These are phyloP conservation scores for Colletotrichum eleusines DNA, from an alignment of 2,329 filamentous ascomycete genomes.

Conservation along the genomic window DNA sequence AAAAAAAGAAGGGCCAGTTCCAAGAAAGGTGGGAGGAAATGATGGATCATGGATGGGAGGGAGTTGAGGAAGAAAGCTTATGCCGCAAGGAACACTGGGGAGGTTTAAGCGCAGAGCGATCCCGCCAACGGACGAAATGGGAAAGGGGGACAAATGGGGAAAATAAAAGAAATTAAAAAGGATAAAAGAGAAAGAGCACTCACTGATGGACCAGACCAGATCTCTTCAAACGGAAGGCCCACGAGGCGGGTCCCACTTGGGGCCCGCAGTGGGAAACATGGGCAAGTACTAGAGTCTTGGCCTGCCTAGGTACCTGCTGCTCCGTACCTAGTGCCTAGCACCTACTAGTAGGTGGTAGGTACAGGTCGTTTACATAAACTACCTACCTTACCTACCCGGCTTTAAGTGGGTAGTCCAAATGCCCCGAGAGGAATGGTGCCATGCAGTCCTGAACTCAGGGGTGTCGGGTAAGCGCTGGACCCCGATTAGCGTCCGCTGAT, in stretches of 20 bases:
- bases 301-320: neutral
- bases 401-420: too few species aligned
- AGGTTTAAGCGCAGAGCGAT: neutral
- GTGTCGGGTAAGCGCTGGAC: constrained; percentile 31
- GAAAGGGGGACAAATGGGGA: neutral
- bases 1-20: neutral
- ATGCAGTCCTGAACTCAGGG: neutral
- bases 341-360: too few species aligned
- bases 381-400: too few species aligned
- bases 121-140: neutral
- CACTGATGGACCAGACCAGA: constrained; percentile 14
- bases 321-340: too few species aligned
- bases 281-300: too few species aligned
- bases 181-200: constrained; percentile 4
- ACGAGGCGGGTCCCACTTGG: constrained; percentile 18
- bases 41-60: too few species aligned
- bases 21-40: neutral
- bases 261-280: constrained; percentile 3
- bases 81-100: constrained; percentile 22
- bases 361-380: neutral
- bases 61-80: neutral
- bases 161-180: neutral
- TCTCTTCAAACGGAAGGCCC: neutral
- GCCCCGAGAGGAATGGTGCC: too few species aligned
- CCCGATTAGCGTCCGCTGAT: constrained; percentile 12